Conservation (phyloP, 768 basidiomycete species). For the Pulveroboletus sp. region DNA sequence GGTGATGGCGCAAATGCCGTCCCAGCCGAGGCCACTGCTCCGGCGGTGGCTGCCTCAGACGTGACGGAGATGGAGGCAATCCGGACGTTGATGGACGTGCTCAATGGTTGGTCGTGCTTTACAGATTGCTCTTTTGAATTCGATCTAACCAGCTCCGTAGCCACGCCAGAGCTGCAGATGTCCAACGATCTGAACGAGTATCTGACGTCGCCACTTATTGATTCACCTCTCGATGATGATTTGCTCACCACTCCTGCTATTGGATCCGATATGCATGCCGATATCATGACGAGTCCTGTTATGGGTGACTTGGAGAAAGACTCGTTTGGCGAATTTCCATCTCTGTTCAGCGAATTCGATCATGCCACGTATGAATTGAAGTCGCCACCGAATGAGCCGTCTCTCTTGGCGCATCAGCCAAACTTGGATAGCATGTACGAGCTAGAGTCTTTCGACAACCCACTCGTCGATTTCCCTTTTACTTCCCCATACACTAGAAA, state of each 20-base stretch:
- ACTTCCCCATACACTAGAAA: slow-evolving; percentile 23
- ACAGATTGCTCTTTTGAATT: fast-evolving
- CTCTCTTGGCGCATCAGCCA: slow-evolving; percentile 13
- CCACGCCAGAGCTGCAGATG: slow-evolving; percentile 37
- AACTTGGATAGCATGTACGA: slow-evolving; percentile 38
- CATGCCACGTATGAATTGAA: slow-evolving; percentile 15
- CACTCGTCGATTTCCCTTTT: slow-evolving; percentile 39
- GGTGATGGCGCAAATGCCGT: slow-evolving; percentile 35
- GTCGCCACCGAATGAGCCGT: slow-evolving; percentile 6
- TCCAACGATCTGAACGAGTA: slow-evolving; percentile 38
- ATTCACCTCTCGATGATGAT: slow-evolving; percentile 44
- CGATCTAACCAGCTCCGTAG: background rate
- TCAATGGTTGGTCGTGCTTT: slow-evolving; percentile 30
- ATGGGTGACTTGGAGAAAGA: slow-evolving; percentile 33
- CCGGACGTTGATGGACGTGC: slow-evolving; percentile 36
- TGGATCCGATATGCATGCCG: slow-evolving; percentile 33
- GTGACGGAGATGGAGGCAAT: slow-evolving; percentile 30
- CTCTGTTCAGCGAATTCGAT: slow-evolving; percentile 30
- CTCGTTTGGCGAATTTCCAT: slow-evolving; percentile 29
- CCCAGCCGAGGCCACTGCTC: slow-evolving; percentile 25
- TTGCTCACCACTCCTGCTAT: slow-evolving; percentile 42
- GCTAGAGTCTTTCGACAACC: slow-evolving; percentile 48
- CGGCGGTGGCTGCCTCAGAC: slow-evolving; percentile 17
- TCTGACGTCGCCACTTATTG: slow-evolving; percentile 44
- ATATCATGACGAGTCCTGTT: slow-evolving; percentile 40